Base-by-base conservation (phyloP, 345 rosid species). In the Gossypium anomalum region DNA sequence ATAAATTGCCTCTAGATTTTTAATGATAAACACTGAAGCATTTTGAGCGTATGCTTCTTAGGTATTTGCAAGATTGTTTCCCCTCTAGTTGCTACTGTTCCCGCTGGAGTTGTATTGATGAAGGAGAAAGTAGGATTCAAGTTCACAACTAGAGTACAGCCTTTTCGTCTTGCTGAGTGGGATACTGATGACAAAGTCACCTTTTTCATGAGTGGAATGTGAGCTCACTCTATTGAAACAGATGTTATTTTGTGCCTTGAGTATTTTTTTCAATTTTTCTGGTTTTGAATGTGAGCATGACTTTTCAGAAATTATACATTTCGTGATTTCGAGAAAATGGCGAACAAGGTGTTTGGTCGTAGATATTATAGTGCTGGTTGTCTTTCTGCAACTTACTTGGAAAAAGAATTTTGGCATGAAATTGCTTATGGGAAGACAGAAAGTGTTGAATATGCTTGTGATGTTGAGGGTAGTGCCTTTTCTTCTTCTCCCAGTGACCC, bases 141-240 rank as follows among this genome's bases (percentile, higher is more conserved):
- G 84, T 96, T 96, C 84, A 90, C 99, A 69, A 93, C 99, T 49
- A 90, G 99, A 78, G 95, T 96, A 70, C 99, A 96, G 71, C 99
- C 99, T 19, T 97, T 96, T 78, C 97, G 99, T 72, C 93, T 96
- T 76, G 97, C 99, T 67, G 95, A 89, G 78, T 96, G 99, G 99
- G 91, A 96, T 84, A 76, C 84, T 73, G 91, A 93, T 27, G 99
- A 96, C 78, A 89, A 85, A 82, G 93, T 93, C 78, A 93, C 97
- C 17, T 96, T 96, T 87, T 96, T 90, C 86, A 90, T 92, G 99
- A 96, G 99, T 83, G 97, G 98, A 80, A 92, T 92, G 99, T 96
- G 68, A 77, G 83, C 80, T 69, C 72, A 79, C 70, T 65, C 60
- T 44, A 77, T 73, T 29, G 63, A 53, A 47, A 62, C 51, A 41